phyloP scores from a whole-genome alignment of 225 moss, liverwort and hornwort genomes.

The Neckera pumila region DNA sequence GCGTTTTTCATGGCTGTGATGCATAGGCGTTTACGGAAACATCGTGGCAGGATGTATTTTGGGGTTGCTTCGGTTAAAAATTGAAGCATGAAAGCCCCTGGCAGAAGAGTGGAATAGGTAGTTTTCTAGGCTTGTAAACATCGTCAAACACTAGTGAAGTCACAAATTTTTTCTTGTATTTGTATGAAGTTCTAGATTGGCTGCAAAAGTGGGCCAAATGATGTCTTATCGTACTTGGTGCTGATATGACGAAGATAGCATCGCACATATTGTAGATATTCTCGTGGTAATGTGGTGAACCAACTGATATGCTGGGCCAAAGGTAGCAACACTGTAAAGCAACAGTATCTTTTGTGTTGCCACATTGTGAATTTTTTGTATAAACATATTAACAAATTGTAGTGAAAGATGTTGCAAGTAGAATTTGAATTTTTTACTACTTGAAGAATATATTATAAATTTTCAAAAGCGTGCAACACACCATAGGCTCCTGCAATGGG shows the following conservation, averaged over 20 bases:
- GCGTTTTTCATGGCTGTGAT: neutral
- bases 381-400: no score
- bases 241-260: no score
- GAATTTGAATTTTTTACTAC: neutral
- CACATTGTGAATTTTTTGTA: no score
- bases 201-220: neutral
- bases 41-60: neutral
- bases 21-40: no score
- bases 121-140: neutral
- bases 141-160: neutral
- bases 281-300: neutral
- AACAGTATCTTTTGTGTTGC: no score
- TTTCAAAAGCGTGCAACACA: neutral
- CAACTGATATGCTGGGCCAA: no score
- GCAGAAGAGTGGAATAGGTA: neutral
- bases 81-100: neutral
- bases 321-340: no score
- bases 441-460: neutral
- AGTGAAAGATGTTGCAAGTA: no score
- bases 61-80: neutral
- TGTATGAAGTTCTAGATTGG: neutral
- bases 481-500: neutral
- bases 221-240: neutral
- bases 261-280: neutral
- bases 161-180: neutral